These are phyloP conservation scores for Metarhizium anisopliae DNA, from an alignment of 2,329 filamentous ascomycete species.

Conservation along the genomic window DNA sequence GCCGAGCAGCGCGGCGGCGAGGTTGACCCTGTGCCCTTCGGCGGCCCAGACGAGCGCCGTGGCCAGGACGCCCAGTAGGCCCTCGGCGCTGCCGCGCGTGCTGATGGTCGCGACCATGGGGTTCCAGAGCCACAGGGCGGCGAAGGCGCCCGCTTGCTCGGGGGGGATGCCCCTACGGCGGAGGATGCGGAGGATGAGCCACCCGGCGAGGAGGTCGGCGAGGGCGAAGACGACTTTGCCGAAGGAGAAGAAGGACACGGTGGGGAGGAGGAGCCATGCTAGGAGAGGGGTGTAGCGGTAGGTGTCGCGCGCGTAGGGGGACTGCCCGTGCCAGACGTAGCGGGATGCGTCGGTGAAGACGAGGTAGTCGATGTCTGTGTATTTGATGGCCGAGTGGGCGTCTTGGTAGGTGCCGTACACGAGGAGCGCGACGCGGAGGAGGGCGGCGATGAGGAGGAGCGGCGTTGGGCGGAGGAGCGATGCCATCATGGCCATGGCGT, in stretches of 20 bases:
- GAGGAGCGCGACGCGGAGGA: constrained; percentile 65
- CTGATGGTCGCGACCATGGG: constrained; percentile 98
- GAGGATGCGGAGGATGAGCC: constrained; percentile 48
- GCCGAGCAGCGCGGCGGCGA: constrained; percentile 71
- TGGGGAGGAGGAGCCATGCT: constrained; percentile 83
- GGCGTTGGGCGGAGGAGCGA: constrained; percentile 27
- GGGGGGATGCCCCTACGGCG: constrained; percentile 35
- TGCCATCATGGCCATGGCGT: constrained; percentile 4
- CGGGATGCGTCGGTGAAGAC: constrained; percentile 95
- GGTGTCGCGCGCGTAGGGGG: constrained; percentile 83
- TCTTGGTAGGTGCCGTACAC: constrained; percentile 92
- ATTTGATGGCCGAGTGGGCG: constrained; percentile 83
- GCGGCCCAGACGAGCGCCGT: constrained; percentile 78
- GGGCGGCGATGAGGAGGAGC: constrained; percentile 47
- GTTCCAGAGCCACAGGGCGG: constrained; percentile 87
- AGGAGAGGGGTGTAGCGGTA: constrained; percentile 95
- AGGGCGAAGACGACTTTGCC: constrained; percentile 82
- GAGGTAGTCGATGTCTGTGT: constrained; percentile 97
- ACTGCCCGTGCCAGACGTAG: constrained; percentile 56
- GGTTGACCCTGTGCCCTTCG: constrained; percentile 45
- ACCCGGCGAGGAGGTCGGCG: constrained; percentile 78
- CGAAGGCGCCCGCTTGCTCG: constrained; percentile 60
- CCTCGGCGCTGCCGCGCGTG: constrained; percentile 89
- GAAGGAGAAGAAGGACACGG: constrained; percentile 68
- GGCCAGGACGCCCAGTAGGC: constrained; percentile 76